Evolutionary conservation across 106 monocot species (phyloP).

Genomic region (Acorus gramineus): DNA sequence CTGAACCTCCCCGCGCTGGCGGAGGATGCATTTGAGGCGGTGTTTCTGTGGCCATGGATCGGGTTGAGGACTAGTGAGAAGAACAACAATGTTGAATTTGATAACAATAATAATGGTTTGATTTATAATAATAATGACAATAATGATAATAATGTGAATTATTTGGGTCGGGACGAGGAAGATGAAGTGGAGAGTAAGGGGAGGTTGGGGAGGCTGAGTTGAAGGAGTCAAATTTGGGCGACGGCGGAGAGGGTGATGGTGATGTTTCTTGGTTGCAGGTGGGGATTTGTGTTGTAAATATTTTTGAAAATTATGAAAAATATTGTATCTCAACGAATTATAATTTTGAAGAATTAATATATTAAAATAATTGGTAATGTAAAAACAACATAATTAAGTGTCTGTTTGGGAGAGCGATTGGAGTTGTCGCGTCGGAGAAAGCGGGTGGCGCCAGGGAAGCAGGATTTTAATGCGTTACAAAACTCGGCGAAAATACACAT

Average conservation of each 20-base stretch:
- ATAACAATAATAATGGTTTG: neutral
- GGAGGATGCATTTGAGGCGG: slow-evolving; percentile 19
- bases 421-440: no score
- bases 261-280: slow-evolving; percentile 70
- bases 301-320: no score
- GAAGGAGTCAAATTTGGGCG: slow-evolving; percentile 35
- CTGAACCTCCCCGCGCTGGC: slow-evolving; percentile 38
- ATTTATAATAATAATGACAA: neutral
- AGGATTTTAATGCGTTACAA: no score
- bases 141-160: neutral
- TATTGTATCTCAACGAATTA: no score
- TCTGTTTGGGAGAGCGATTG: no score
- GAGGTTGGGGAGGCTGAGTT: slow-evolving; percentile 49
- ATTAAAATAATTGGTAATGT: no score
- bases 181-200: slow-evolving; percentile 43
- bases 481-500: no score
- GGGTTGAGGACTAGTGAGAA: slow-evolving; percentile 5
- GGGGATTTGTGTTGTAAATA: slow-evolving; percentile 49
- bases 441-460: no score
- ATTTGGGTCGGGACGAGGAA: slow-evolving; percentile 5
- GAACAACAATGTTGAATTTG: slow-evolving; percentile 8
- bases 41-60: slow-evolving; percentile 22
- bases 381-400: no score
- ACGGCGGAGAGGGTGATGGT: no score
- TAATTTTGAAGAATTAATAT: no score